Evolutionary conservation across 768 basidiomycete genomes (phyloP), one percentile per base, ranked within the genome.

Genomic region (Macrolepiota dolichaula): DNA sequence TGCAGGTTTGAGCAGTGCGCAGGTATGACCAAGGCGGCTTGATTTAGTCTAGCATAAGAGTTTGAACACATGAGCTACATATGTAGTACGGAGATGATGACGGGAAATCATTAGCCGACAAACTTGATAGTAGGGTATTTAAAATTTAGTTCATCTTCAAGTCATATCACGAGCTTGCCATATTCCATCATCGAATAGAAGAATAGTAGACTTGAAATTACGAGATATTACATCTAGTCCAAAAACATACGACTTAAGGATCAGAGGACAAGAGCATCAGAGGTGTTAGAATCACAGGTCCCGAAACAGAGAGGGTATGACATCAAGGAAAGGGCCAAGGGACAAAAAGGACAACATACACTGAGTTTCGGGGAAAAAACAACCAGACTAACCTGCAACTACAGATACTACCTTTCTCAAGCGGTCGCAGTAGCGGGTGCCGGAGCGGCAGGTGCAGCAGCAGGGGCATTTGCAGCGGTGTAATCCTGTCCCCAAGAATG

Each of bases 221-320:
- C 25, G 57, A 29, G 57, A 29, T 59, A 59, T 59, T 59, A 59
- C 57, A 59, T 59, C 50, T 59, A 51, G 50, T 40, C 57, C 57
- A 44, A 55, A 42, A 42, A 57, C 24, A 46, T 19, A 32, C 55
- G 25, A 57, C 25, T n/a, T 13, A 13, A 42, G 40, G 40, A 42
- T 2, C 12, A 13, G 40, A 25, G 47, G 51, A 25, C 57, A 5
- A 29, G 11, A 37, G 12, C 4, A 38, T 22, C n/a, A n/a, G 24
- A 17, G 36, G 22, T 19, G n/a, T 54, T 40, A 54, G 52, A 54
- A 54, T 36, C 52, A 37, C 36, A 37, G 22, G 36, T 10, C 10
- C 52, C 37, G 12, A 9, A 6, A 17, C 19, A 25, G 17, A 22
- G 19, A 12, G 47, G 47, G 47, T 49, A 49, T 49, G 47, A 17